Base-by-base conservation (phyloP, 176 grass and related monocot species). In the Luzula sylvatica region DNA sequence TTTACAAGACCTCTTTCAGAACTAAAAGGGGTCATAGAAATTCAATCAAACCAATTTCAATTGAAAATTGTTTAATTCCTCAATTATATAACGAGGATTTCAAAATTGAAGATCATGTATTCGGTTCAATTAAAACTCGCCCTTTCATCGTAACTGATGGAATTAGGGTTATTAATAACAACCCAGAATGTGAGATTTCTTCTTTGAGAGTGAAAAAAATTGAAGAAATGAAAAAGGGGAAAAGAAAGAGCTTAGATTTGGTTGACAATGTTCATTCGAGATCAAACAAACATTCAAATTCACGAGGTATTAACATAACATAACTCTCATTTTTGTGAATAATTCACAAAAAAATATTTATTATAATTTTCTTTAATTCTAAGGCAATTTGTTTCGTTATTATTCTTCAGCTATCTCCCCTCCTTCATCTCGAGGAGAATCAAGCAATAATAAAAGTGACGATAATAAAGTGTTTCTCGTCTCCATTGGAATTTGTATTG, bases 101-200 rank as follows among this genome's bases (percentile, higher is more conserved):
- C 29, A 84, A 79, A 68, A 70, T 86, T 61, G 85, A 96, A 51
- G 92, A 96, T 11, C 88, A 69, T 74, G 80, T 58, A 11, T 86
- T 82, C 25, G 71, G 71, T 61, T 56, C 84, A 65, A 56, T 76
- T 77, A 72, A 66, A 25, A 70, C 85, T 27, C 88, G 85, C 38
- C 85, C 75, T 45, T 80, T 90, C 29, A 20, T 86, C 42, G 77
- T 90, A 42, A 90, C 78, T 38, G 85, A 96, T 68, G 81, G 85
- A 27, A 85, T 59, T 55, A 89, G 39, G 63, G 54, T 82, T 42
- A 89, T 96, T 17, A 96, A 78, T 59, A 96, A 82, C 61, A 96
- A 82, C 56, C 79, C 85, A 27, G 50, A 42, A 26, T 79, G 65
- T 72, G 78, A 82, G 35, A 21, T 18, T 48, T 64, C 49, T 61